Evolutionary conservation across 345 rosid species (phyloP).

Genomic region (Cardamine chenopodiifolia): DNA sequence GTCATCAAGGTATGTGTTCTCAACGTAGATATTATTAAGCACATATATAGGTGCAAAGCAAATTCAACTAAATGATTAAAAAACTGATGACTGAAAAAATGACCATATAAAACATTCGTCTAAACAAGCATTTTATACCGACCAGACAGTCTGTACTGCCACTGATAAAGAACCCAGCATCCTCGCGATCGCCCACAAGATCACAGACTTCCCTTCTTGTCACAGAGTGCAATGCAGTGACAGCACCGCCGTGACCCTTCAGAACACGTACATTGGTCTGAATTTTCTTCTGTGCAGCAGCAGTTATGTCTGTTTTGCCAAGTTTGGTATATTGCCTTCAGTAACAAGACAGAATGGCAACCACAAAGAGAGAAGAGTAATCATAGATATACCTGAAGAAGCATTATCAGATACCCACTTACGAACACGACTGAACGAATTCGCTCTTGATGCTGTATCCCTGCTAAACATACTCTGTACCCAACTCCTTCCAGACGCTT

Average conservation of each 20-base stretch:
- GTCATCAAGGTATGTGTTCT: constrained; percentile 29
- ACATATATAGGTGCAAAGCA: constrained; percentile 25
- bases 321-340: constrained; percentile 24
- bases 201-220: constrained; percentile 98
- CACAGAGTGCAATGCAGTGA: constrained; percentile 96
- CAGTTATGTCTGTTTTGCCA: constrained; percentile 62
- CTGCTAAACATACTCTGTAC: constrained; percentile 99
- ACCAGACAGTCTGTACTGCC: constrained; percentile 97
- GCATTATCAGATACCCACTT: constrained; percentile 81
- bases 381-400: constrained; percentile 55
- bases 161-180: constrained; percentile 98
- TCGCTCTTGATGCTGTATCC: constrained; percentile 71
- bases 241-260: constrained; percentile 89
- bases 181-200: constrained; percentile 97
- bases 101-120: constrained; percentile 1
- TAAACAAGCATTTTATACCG: constrained; percentile 23
- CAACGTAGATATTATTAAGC: constrained; percentile 14
- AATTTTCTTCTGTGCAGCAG: constrained; percentile 84
- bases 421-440: constrained; percentile 78
- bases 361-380: constrained; percentile 26
- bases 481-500: constrained; percentile 99
- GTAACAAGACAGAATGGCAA: constrained; percentile 15
- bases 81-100: constrained; percentile 27
- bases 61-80: neutral
- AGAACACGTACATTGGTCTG: constrained; percentile 91